Conservation (phyloP, 768 basidiomycete genomes). For the Daedaleopsis nitida region DNA sequence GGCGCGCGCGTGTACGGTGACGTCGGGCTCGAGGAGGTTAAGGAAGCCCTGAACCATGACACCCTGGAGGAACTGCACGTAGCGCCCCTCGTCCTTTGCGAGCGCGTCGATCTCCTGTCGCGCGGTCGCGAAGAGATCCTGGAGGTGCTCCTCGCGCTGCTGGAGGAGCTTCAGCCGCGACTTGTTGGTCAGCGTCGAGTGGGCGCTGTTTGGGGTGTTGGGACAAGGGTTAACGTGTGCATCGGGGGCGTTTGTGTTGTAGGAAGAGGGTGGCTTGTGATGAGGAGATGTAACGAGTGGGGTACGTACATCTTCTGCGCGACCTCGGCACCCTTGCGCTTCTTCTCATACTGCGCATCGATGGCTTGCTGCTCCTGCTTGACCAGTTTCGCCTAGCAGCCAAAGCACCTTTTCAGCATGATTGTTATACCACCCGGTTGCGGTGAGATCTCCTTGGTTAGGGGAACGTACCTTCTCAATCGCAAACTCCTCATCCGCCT, state of each 20-base stretch:
- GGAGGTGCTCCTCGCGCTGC: slow-evolving; percentile 88
- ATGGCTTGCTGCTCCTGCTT: slow-evolving; percentile 95
- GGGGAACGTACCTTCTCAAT: slow-evolving; percentile 81
- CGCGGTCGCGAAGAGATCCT: slow-evolving; percentile 81
- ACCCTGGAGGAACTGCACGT: slow-evolving; percentile 81
- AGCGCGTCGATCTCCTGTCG: slow-evolving; percentile 64
- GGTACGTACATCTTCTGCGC: slow-evolving; percentile 90
- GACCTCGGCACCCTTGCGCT: slow-evolving; percentile 89
- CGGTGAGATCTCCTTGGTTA: background rate
- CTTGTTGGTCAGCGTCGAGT: slow-evolving; percentile 96
- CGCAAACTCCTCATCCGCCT: slow-evolving; percentile 98
- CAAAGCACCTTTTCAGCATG: background rate
- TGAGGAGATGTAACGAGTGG: too few species aligned
- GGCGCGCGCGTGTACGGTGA: slow-evolving; percentile 66
- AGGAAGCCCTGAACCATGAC: slow-evolving; percentile 86
- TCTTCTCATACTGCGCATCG: slow-evolving; percentile 94
- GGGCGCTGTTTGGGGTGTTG: slow-evolving; percentile 56
- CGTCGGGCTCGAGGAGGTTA: slow-evolving; percentile 73
- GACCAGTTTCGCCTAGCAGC: slow-evolving; percentile 86
- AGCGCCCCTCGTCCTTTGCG: slow-evolving; percentile 65
- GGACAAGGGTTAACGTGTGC: too few species aligned
- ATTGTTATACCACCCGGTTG: background rate
- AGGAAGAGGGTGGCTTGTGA: background rate
- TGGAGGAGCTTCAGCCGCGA: slow-evolving; percentile 90
- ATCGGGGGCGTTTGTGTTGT: background rate